Evolutionary conservation across 495 filamentous ascomycete species (phyloP), one percentile per base, ranked within the genome.

Genomic region (Penicillium canariense): DNA sequence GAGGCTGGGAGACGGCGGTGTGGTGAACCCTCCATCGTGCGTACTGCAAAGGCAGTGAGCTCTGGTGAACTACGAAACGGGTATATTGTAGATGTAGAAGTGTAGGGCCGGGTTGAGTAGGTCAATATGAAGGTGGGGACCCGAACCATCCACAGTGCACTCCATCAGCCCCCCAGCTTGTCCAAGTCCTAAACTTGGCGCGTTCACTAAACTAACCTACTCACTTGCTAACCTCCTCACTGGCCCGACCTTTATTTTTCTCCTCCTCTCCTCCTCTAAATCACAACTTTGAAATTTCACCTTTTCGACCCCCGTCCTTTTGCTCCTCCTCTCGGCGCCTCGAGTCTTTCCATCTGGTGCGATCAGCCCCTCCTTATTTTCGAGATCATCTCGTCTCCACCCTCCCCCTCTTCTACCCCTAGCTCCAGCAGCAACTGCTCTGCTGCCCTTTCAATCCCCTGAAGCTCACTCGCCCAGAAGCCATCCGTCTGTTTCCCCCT

Each of bases 341-440:
- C 8, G 40, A 43, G 35, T 5, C 30, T 48, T 34, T 45, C 11
- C 25, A 8, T 26, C 38, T 43, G 50, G 39, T 42, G 35, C 42
- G 36, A 9, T 42, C 36, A 31, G 23, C 20, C 44, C 26, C 35
- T 42, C 27, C 31, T 55, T 32, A 31, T 34, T 30, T 31, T 35
- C 31, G 20, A n/a, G 30, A 38, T 48, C 52, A 28, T 52, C 36
- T 27, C 30, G 18, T 53, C 50, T 52, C 38, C 39, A 53, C 50
- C 28, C 30, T 50, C 55, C 51, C 60, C 58, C 50, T 55, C 54
- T 60, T 48, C 48, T 54, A 26, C 43, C 43, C 43, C 26, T 38
- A 51, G 55, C 31, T 58, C 40, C 38, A 48, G 51, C 59, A 66
- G 55, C 58, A 53, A 55, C 52, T 50, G 31, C 50, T 35, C 42